These are phyloP conservation scores for Ophiostoma tasmaniense DNA, from an alignment of 2,329 filamentous ascomycete species.

Conservation along the genomic window DNA sequence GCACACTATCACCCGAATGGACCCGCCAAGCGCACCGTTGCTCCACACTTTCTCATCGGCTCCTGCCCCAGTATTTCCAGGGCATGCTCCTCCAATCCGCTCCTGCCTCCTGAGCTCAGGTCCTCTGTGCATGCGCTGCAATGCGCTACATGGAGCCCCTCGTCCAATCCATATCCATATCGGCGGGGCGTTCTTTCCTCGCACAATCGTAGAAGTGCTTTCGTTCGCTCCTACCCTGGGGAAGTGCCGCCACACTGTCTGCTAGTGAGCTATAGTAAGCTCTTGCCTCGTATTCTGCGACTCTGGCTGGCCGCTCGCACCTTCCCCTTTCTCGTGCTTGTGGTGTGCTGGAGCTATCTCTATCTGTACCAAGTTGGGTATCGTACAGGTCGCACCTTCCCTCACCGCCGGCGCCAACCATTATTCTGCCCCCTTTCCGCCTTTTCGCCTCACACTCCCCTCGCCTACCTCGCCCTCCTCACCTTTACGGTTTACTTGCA, in stretches of 20 bases:
- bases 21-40: background rate
- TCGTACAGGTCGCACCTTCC: conserved; percentile 12
- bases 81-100: background rate
- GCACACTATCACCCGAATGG: background rate
- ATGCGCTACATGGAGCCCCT: background rate
- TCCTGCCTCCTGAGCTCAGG: background rate
- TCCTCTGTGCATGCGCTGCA: background rate
- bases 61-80: background rate
- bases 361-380: background rate
- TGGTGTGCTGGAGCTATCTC: background rate
- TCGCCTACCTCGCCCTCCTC: background rate
- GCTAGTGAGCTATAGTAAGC: background rate
- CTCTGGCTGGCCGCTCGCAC: background rate
- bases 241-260: background rate
- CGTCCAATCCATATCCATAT: conserved; percentile 10
- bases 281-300: conserved; percentile 2
- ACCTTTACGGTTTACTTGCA: conserved; percentile 8
- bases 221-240: conserved; percentile 4
- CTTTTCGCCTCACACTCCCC: conserved; percentile 3
- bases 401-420: conserved; percentile 18
- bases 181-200: conserved; percentile 6
- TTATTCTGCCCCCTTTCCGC: conserved; percentile 19
- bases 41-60: background rate
- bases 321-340: background rate
- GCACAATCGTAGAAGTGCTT: background rate